These are phyloP conservation scores for Backusella morwellensis DNA, from an alignment of 192 early-diverging fungal genomes.

Conservation along the genomic window DNA sequence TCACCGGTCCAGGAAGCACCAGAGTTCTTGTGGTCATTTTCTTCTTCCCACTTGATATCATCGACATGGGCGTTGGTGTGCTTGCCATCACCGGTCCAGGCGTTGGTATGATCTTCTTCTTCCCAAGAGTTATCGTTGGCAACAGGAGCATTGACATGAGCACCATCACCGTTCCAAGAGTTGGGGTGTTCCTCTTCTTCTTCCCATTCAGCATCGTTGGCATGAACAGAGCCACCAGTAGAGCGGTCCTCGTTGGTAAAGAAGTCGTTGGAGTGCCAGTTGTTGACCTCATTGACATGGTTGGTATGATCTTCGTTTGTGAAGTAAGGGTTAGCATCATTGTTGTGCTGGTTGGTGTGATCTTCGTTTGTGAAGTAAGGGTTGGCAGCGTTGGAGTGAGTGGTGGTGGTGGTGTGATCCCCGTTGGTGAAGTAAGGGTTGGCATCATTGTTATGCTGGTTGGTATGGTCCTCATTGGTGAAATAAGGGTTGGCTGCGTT, in stretches of 20 bases:
- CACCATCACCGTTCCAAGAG: not conserved
- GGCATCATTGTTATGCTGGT: not conserved
- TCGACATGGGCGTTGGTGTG: not conserved
- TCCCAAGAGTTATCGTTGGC: not conserved
- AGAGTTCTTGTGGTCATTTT: not conserved
- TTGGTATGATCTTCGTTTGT: not conserved
- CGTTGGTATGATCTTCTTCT: not conserved
- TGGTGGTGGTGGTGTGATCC: not conserved
- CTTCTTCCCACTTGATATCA: not conserved
- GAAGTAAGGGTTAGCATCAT: not conserved
- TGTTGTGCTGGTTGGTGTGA: not conserved
- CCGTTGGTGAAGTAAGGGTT: not conserved
- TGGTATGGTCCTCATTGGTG: not conserved
- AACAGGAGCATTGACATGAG: not conserved
- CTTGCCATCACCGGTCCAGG: not conserved
- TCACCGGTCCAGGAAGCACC: not conserved
- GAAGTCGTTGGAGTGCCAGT: not conserved
- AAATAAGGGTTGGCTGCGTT: not conserved
- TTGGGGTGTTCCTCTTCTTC: not conserved
- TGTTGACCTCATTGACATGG: not conserved
- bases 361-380: not conserved
- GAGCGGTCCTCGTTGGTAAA: not conserved
- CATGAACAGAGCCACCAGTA: not conserved
- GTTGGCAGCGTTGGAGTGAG: not conserved
- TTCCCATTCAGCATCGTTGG: constrained; percentile 1